These are phyloP conservation scores for Alternaria arbusti DNA, from an alignment of 2,329 filamentous ascomycete species.

Conservation along the genomic window DNA sequence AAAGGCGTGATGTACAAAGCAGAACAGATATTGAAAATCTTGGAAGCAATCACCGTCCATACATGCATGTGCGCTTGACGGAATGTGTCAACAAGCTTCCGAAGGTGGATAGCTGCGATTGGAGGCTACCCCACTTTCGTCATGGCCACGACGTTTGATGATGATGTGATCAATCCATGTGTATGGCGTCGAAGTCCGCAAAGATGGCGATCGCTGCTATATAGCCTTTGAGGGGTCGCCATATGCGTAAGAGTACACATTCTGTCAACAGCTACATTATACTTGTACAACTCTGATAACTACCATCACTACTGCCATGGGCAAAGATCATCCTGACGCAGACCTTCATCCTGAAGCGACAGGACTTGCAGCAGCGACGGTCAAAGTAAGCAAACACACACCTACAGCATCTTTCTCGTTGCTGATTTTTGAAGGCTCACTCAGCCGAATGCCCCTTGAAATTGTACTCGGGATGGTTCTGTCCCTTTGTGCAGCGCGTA, in stretches of 20 bases:
- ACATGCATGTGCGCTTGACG: background rate
- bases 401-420: background rate
- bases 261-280: background rate
- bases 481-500: constrained; percentile 68
- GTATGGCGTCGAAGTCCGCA: background rate
- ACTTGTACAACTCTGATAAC: background rate
- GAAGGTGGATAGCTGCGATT: constrained; percentile 10
- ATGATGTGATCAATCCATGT: constrained; percentile 15
- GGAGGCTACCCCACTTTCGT: constrained; percentile 24
- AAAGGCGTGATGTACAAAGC: background rate
- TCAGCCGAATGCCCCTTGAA: constrained; percentile 60
- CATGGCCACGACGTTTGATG: constrained; percentile 11
- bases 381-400: constrained; percentile 25
- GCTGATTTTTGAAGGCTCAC: constrained; percentile 32
- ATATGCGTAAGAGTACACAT: background rate
- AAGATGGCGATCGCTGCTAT: background rate
- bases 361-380: constrained; percentile 37
- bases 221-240: background rate
- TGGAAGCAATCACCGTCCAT: background rate
- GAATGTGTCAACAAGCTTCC: background rate
- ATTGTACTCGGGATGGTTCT: constrained; percentile 80
- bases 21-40: background rate
- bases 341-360: constrained; percentile 46
- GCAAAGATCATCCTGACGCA: constrained; percentile 44
- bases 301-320: constrained; percentile 25